Conservation (phyloP, 2,329 filamentous ascomycete species). For the Geosmithia morbida region DNA sequence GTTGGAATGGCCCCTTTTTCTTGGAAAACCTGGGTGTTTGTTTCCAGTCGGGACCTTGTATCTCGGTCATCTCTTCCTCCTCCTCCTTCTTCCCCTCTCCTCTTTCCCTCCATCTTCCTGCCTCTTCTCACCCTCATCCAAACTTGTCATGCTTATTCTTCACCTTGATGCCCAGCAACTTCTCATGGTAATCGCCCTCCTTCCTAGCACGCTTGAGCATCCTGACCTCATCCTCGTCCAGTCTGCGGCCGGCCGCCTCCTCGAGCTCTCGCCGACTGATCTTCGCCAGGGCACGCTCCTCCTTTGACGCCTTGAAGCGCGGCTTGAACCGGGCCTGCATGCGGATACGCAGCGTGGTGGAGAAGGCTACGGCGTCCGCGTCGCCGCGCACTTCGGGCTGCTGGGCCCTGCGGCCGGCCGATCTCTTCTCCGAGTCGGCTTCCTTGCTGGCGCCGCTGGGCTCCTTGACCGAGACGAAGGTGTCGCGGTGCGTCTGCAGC, state of each 20-base stretch:
- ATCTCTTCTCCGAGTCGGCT: too few species aligned
- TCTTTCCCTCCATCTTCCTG: too few species aligned
- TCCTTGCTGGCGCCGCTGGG: not conserved
- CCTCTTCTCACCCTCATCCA: too few species aligned
- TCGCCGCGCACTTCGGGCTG: slow-evolving; percentile 61
- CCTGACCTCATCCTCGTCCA: slow-evolving; percentile 79
- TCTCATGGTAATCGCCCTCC: slow-evolving; percentile 84
- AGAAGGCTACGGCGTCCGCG: slow-evolving; percentile 49
- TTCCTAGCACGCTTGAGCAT: slow-evolving; percentile 67
- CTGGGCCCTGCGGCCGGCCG: slow-evolving; percentile 13
- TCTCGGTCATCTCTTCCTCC: too few species aligned
- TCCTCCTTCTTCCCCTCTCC: too few species aligned
- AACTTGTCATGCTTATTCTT: slow-evolving; percentile 91
- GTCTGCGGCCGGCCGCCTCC: slow-evolving; percentile 56
- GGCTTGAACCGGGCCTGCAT: slow-evolving; percentile 97
- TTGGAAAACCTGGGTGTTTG: too few species aligned
- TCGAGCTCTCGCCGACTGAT: slow-evolving; percentile 79
- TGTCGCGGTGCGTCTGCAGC: slow-evolving; percentile 58
- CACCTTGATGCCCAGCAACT: slow-evolving; percentile 70
- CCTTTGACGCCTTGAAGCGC: slow-evolving; percentile 60
- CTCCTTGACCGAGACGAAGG: slow-evolving; percentile 51
- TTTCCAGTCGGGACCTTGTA: too few species aligned
- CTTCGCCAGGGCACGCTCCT: slow-evolving; percentile 71
- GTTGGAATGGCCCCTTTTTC: too few species aligned
- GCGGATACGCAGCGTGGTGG: slow-evolving; percentile 63